Evolutionary conservation across 176 grass and related monocot species (phyloP).

Genomic region (Aegilops umbellulata): DNA sequence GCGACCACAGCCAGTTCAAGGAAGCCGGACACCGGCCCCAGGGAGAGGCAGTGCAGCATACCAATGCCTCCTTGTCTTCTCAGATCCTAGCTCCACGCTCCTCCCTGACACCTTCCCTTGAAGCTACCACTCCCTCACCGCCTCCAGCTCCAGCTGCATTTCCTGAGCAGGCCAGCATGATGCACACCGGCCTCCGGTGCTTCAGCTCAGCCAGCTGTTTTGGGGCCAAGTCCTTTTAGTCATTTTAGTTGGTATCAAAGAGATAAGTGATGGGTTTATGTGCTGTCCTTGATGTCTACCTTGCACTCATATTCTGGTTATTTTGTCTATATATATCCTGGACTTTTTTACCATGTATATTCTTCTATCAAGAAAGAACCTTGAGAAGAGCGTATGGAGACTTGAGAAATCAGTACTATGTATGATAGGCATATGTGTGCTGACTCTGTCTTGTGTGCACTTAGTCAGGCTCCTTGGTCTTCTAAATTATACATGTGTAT

Average conservation of each 20-base stretch:
- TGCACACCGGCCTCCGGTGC: neutral
- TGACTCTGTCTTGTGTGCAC: neutral
- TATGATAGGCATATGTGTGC: neutral
- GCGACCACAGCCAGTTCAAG: neutral
- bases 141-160: neutral
- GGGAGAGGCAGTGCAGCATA: slow-evolving; percentile 1
- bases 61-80: neutral
- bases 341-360: neutral
- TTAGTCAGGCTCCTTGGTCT: neutral
- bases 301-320: neutral
- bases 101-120: neutral
- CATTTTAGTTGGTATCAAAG: slow-evolving; percentile 10
- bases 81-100: neutral
- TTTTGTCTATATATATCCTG: slow-evolving; percentile 14
- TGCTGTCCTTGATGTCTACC: neutral
- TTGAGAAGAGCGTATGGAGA: neutral
- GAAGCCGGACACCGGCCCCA: neutral
- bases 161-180: neutral
- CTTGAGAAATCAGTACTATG: neutral
- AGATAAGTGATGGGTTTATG: neutral
- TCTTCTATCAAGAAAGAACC: neutral
- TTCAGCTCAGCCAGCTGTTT: slow-evolving; percentile 4
- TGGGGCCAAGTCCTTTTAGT: slow-evolving; percentile 5
- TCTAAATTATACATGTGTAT: neutral
- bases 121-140: neutral